Evolutionary conservation across 225 moss, liverwort and hornwort genomes (phyloP).

Genomic region (Sphagnum tenellum): DNA sequence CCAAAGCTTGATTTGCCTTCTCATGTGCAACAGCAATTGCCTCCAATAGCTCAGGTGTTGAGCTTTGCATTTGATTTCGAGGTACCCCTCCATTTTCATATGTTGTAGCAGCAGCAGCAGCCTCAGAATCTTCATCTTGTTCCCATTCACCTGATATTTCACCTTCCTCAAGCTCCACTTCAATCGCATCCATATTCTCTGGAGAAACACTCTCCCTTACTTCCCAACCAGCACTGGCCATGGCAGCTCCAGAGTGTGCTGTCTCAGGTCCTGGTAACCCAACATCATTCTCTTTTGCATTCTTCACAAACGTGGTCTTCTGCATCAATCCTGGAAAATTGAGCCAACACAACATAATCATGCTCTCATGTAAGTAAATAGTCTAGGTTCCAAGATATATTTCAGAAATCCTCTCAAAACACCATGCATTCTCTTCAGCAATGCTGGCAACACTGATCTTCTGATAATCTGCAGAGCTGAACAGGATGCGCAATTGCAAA

Average conservation of each 20-base stretch:
- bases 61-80: slow-evolving; percentile 37
- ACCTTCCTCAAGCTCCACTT: slow-evolving; percentile 46
- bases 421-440: too few species aligned
- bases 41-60: slow-evolving; percentile 14
- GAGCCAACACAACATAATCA: too few species aligned
- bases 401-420: too few species aligned
- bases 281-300: neutral
- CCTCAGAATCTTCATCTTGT: slow-evolving; percentile 17
- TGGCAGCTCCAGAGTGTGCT: neutral
- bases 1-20: slow-evolving; percentile 9
- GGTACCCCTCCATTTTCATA: slow-evolving; percentile 13
- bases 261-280: neutral
- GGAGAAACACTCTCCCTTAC: too few species aligned
- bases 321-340: too few species aligned
- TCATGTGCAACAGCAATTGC: slow-evolving; percentile 9
- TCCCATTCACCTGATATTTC: slow-evolving; percentile 31
- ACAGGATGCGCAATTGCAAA: too few species aligned
- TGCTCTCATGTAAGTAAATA: too few species aligned
- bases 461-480: too few species aligned
- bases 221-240: too few species aligned
- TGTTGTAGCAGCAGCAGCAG: slow-evolving; percentile 4
- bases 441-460: too few species aligned
- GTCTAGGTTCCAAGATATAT: too few species aligned
- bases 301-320: neutral
- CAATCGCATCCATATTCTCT: too few species aligned